phyloP scores from a whole-genome alignment of 164 flowering plant genomes.

The Cinnamomum chago region DNA sequence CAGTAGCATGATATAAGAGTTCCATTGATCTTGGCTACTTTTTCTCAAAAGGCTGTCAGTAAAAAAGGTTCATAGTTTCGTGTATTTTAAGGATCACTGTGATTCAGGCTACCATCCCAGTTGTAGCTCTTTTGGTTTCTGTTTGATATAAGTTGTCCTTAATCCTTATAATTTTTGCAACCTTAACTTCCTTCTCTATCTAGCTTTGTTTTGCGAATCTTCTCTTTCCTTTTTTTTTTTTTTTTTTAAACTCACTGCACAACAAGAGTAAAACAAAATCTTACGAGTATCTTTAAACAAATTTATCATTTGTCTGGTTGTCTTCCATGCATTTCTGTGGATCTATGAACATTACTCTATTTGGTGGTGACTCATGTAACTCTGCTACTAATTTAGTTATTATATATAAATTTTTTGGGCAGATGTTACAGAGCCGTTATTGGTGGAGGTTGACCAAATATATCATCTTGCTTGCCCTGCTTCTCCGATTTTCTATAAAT shows the following conservation, averaged over 20 bases:
- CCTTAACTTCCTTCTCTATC: no score
- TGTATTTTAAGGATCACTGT: no score
- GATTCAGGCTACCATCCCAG: no score
- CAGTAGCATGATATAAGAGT: background rate
- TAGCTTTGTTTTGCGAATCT: no score
- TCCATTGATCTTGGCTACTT: background rate
- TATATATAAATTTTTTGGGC: constrained; percentile 6
- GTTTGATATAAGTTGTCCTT: no score
- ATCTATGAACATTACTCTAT: background rate
- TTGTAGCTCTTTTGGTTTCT: no score
- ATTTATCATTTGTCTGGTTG: no score
- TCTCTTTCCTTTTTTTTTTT: no score
- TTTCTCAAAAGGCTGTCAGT: background rate
- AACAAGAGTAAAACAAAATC: no score
- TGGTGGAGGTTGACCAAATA: constrained; percentile 92
- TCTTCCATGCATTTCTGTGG: background rate
- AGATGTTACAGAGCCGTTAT: constrained; percentile 86
- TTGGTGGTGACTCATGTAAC: background rate
- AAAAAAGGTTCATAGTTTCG: background rate
- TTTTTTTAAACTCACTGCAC: no score
- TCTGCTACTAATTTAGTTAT: background rate
- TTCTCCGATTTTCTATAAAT: constrained; percentile 89
- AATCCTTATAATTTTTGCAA: no score
- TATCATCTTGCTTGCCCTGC: constrained; percentile 98
- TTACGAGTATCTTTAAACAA: no score